phyloP scores from a whole-genome alignment of 257 asterid species.

The Jaltomata sinuosa region DNA sequence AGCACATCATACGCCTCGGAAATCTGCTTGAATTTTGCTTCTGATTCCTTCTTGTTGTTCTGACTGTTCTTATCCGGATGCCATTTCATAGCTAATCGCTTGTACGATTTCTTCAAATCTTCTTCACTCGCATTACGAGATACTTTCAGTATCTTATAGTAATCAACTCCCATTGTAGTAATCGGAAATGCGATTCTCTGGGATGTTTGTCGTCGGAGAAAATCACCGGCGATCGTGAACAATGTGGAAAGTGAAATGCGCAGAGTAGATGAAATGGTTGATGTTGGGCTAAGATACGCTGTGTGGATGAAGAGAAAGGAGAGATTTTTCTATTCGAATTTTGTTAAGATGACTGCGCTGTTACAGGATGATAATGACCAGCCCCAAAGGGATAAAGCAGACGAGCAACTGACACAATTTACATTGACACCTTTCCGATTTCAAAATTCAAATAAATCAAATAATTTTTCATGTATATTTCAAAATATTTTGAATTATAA shows the following conservation, averaged over 20 bases:
- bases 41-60: slow-evolving; percentile 67
- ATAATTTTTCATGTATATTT: too few species aligned
- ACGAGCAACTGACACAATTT: neutral
- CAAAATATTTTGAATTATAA: too few species aligned
- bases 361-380: neutral
- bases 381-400: neutral
- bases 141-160: slow-evolving; percentile 65
- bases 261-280: slow-evolving; percentile 34
- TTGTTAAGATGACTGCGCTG: slow-evolving; percentile 21
- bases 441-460: too few species aligned
- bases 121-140: slow-evolving; percentile 59
- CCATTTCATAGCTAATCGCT: slow-evolving; percentile 88
- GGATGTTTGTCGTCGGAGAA: slow-evolving; percentile 4
- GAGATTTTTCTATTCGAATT: neutral
- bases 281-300: slow-evolving; percentile 44
- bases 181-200: neutral
- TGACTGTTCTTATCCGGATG: slow-evolving; percentile 91
- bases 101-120: slow-evolving; percentile 79
- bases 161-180: slow-evolving; percentile 60
- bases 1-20: slow-evolving; percentile 93
- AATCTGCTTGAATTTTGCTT: slow-evolving; percentile 92
- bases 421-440: too few species aligned
- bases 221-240: slow-evolving; percentile 21
- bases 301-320: neutral
- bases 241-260: slow-evolving; percentile 22